These are phyloP conservation scores for Parastagonospora nodorum DNA, from an alignment of 2,329 filamentous ascomycete species.

Conservation along the genomic window DNA sequence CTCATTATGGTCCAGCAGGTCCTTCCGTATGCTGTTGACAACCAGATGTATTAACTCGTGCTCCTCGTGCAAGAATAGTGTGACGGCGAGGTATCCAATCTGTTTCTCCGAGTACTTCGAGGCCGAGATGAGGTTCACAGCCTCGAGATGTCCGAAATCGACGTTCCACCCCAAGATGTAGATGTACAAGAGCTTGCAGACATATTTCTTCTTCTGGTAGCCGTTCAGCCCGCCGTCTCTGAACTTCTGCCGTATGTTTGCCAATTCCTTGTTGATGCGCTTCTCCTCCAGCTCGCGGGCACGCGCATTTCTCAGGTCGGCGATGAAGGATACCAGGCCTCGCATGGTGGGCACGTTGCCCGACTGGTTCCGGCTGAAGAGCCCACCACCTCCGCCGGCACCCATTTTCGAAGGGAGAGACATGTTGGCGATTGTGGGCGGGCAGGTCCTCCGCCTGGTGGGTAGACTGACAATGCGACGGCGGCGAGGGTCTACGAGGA, in stretches of 20 bases:
- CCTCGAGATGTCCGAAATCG: constrained; percentile 97
- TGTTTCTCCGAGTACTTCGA: constrained; percentile 99
- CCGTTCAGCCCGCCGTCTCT: constrained; percentile 92
- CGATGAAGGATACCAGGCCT: constrained; percentile 94
- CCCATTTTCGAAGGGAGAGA: constrained; percentile 44
- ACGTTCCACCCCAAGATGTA: constrained; percentile 99
- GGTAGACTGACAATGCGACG: constrained; percentile 34
- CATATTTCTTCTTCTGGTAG: constrained; percentile 99
- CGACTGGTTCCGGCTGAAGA: constrained; percentile 50
- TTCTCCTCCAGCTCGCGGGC: constrained; percentile 97
- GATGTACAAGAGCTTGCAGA: constrained; percentile 99
- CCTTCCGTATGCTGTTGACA: constrained; percentile 98
- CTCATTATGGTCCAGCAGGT: constrained; percentile 92
- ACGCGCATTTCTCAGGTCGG: constrained; percentile 90
- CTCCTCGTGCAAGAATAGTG: constrained; percentile 93
- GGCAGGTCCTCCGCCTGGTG: constrained; percentile 38
- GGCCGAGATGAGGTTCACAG: constrained; percentile 95
- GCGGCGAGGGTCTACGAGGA: constrained; percentile 6
- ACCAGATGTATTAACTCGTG: constrained; percentile 95
- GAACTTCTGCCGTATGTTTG: constrained; percentile 98
- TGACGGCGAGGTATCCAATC: constrained; percentile 97
- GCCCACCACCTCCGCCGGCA: constrained; percentile 43
- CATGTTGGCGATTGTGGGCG: constrained; percentile 31
- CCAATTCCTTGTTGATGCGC: constrained; percentile 98
- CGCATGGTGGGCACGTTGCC: constrained; percentile 51